Percentiles rank a stretch among this genome's conserved stretches.
Evolutionary conservation across 2,329 filamentous ascomycete genomes (phyloP).

Genomic region (Fusarium staphyleae): DNA sequence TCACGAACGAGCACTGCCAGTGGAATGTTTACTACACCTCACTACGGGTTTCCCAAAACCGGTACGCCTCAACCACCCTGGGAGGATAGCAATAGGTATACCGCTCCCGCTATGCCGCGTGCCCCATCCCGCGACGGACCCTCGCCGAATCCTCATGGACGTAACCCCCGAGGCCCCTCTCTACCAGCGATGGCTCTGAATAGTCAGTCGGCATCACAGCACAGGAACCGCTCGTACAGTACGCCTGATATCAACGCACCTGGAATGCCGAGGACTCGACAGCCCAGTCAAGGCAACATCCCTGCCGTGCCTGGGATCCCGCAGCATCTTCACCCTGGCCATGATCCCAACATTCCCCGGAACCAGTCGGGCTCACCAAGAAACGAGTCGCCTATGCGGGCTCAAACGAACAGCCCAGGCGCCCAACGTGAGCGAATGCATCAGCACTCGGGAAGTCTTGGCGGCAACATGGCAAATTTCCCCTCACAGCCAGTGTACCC

Average conservation of each 20-base stretch:
- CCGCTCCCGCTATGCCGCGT: conserved; percentile 84
- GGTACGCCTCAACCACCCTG: conserved; percentile 71
- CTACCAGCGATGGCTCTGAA: conserved; percentile 73
- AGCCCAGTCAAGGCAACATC: conserved; percentile 62
- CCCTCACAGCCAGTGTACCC: conserved; percentile 61
- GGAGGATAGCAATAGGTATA: conserved; percentile 83
- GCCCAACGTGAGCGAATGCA: conserved; percentile 67
- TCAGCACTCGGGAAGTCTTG: conserved; percentile 57
- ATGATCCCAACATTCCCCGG: conserved; percentile 72
- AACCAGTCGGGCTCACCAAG: conserved; percentile 84
- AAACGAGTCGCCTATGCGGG: conserved; percentile 70
- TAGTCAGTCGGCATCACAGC: conserved; percentile 65
- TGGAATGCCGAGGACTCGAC: conserved; percentile 63
- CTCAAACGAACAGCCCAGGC: conserved; percentile 75
- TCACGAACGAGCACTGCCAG: conserved; percentile 78
- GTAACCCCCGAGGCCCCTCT: conserved; percentile 78
- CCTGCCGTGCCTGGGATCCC: conserved; percentile 81
- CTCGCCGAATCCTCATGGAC: conserved; percentile 69
- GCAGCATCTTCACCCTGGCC: conserved; percentile 67
- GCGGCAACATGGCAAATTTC: conserved; percentile 62
- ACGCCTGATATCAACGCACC: conserved; percentile 90
- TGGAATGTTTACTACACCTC: conserved; percentile 68
- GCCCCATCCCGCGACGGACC: conserved; percentile 80
- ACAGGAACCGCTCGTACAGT: conserved; percentile 87
- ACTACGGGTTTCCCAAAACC: conserved; percentile 74